Evolutionary conservation across 352 stramenopile species (phyloP), one percentile per base, ranked within the genome.

Genomic region (Phytophthora fragariae): DNA sequence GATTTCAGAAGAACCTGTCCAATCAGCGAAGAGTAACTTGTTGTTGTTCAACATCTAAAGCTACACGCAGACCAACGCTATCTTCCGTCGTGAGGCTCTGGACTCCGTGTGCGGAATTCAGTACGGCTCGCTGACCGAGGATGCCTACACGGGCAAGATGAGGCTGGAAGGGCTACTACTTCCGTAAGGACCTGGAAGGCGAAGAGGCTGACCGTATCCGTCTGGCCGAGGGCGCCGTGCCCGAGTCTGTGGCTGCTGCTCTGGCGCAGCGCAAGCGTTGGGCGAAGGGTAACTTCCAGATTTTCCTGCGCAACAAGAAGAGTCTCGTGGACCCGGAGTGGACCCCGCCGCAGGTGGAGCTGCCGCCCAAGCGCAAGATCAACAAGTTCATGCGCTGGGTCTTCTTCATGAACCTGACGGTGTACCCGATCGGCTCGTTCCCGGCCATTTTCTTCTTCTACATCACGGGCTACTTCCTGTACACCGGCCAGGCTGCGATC

Each of bases 281-380:
- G 85, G 85, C 85, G 19, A 92, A 92, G 74, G 85, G 85, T 59
- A 92, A 92, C 72, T 92, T 92, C 53, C 85, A 92, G 81, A 91
- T 91, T 35, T 82, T 90, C 62, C 73, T 88, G 6, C 83, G 77
- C 56, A 92, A 92, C 70, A 92, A 90, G 55, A 77, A 82, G 60
- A 86, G 80, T 62, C 72, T 90, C 44, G 76, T 91, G 19, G 85
- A 92, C 44, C 85, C 85, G 3, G 76, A 89, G 57, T 92, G 85
- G 85, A 76, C 54, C 11, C 72, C 76, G 5, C 84, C 84, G 10
- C 50, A 80, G 52, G 80, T 90, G 17, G 77, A 86, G 54, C 66
- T 90, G 19, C 84, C 84, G 7, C 73, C 75, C 17, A 80, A 83
- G 56, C 85, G 83, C 78, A 92, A 92, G 73, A 81, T 86, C 69